Percentiles rank a stretch among this genome's conserved stretches.
phyloP scores from a whole-genome alignment of 305 asterid species.

The Fraxinus platypoda region DNA sequence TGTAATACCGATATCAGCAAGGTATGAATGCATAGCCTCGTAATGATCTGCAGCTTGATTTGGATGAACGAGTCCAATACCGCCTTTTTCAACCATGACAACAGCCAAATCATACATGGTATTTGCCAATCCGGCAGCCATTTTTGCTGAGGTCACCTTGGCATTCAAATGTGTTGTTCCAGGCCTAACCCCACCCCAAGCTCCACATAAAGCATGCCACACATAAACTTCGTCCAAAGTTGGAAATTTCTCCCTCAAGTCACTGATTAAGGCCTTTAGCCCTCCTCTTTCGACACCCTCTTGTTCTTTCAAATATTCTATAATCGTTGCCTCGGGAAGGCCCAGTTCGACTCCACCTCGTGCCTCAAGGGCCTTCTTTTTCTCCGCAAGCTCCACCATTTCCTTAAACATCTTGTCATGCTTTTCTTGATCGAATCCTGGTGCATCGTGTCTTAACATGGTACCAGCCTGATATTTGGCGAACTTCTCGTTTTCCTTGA shows the following conservation, averaged over 20 bases:
- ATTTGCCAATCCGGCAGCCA: constrained; percentile 34
- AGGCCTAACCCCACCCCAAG: constrained; percentile 54
- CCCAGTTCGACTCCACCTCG: constrained; percentile 11
- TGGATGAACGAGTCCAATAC: constrained; percentile 46
- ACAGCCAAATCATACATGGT: constrained; percentile 49
- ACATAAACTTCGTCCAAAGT: constrained; percentile 38
- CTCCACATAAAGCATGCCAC: constrained; percentile 54
- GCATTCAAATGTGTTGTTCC: constrained; percentile 32
- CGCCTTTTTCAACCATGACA: constrained; percentile 41
- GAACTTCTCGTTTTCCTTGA: constrained; percentile 40
- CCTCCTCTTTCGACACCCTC: constrained; percentile 29
- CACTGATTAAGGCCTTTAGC: constrained; percentile 35
- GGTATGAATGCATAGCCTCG: constrained; percentile 48
- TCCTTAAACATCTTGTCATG: neutral
- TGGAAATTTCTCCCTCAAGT: constrained; percentile 32
- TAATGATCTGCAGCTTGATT: constrained; percentile 34
- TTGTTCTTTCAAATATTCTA: constrained; percentile 30
- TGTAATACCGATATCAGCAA: constrained; percentile 37
- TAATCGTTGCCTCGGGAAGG: constrained; percentile 29
- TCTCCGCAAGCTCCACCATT: constrained; percentile 29
- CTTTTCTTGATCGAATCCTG: constrained; percentile 30
- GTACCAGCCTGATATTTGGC: constrained; percentile 35
- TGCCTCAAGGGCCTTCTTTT: constrained; percentile 32
- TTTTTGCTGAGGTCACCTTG: constrained; percentile 28
- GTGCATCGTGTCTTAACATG: constrained; percentile 29